phyloP scores from a whole-genome alignment of 306 rosid species.

The Pterocarpus santalinus region DNA sequence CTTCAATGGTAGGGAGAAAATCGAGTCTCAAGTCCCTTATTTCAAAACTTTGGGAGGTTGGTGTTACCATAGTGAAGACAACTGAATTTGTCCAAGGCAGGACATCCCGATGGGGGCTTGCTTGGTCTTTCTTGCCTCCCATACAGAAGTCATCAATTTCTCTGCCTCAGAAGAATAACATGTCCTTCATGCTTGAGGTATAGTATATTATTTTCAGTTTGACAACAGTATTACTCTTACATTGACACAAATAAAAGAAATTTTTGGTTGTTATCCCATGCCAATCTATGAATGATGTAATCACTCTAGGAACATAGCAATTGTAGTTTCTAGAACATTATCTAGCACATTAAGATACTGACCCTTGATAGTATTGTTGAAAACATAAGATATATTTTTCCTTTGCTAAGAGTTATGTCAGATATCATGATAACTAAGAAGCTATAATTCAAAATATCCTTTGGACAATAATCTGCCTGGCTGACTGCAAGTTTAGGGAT shows the following conservation, averaged over 20 bases:
- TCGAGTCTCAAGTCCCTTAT: conserved; percentile 62
- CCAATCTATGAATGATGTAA: no score
- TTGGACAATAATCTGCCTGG: no score
- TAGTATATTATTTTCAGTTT: conserved; percentile 27
- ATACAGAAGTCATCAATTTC: conserved; percentile 56
- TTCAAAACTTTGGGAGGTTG: conserved; percentile 83
- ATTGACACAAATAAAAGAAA: neutral
- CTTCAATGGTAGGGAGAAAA: conserved; percentile 84
- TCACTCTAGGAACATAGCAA: no score
- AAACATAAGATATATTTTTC: no score
- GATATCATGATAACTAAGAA: no score
- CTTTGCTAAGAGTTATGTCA: no score
- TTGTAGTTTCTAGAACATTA: no score
- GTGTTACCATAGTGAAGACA: conserved; percentile 83
- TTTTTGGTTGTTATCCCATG: conserved; percentile 21
- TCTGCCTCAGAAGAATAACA: conserved; percentile 61
- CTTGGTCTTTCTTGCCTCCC: conserved; percentile 91
- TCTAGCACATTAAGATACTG: no score
- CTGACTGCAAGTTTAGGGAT: no score
- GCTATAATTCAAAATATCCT: no score
- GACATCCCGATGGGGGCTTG: conserved; percentile 89
- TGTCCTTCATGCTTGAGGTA: conserved; percentile 77
- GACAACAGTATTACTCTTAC: neutral
- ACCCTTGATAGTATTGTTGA: no score
- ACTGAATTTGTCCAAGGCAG: conserved; percentile 94